A percentile compares a stretch with the other conserved stretches of the same genome.
These are phyloP conservation scores for Aspergillus indologenus DNA, from an alignment of 495 filamentous ascomycete genomes.

Conservation along the genomic window DNA sequence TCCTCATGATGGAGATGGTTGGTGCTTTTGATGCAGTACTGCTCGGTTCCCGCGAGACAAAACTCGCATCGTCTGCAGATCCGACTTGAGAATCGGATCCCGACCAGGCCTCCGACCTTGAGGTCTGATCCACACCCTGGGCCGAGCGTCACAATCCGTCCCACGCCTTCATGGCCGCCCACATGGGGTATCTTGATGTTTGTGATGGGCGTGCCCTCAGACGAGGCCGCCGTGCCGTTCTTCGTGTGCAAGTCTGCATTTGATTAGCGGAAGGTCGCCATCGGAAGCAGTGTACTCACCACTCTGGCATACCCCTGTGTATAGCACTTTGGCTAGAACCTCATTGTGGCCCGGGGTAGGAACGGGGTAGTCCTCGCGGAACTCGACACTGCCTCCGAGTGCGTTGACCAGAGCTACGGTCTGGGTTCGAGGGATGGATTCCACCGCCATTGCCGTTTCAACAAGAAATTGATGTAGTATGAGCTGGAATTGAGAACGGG, in stretches of 20 bases:
- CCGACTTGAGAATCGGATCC: conserved; percentile 45
- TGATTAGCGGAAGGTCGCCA: neutral
- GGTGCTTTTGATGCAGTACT: conserved; percentile 42
- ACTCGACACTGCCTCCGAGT: conserved; percentile 44
- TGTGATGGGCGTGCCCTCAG: conserved; percentile 44
- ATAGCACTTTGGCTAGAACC: conserved; percentile 49
- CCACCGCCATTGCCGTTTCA: conserved; percentile 19
- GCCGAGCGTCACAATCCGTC: conserved; percentile 41
- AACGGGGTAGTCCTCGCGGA: conserved; percentile 47
- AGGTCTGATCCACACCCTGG: conserved; percentile 29
- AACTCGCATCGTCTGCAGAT: conserved; percentile 49
- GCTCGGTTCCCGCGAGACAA: conserved; percentile 46
- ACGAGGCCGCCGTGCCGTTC: conserved; percentile 39
- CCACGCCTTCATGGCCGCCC: conserved; percentile 50
- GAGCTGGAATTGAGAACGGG: neutral
- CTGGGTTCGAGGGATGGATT: conserved; percentile 33
- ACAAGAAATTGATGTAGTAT: neutral
- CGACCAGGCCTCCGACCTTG: conserved; percentile 41
- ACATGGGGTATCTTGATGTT: conserved; percentile 49
- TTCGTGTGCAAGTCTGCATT: conserved; percentile 47
- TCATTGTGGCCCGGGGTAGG: conserved; percentile 41
- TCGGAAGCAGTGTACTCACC: conserved; percentile 23
- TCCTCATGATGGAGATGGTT: conserved; percentile 52
- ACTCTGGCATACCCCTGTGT: conserved; percentile 49
- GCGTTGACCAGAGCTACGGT: conserved; percentile 45